phyloP scores from a whole-genome alignment of 2,329 filamentous ascomycete species.

The Aspergillus novofumigatus region DNA sequence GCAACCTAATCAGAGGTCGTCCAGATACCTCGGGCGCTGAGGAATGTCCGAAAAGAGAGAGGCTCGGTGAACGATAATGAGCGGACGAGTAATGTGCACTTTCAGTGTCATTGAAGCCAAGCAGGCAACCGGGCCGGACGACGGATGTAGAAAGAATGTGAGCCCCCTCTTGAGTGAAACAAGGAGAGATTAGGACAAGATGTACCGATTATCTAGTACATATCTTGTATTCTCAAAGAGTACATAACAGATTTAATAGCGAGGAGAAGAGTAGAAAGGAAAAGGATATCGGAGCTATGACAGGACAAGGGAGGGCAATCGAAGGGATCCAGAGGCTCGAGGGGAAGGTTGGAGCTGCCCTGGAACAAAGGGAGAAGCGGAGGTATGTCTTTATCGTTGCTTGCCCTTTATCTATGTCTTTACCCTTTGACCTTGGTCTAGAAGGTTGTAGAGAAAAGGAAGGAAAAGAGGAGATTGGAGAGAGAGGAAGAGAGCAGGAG shows the following conservation, averaged over 20 bases:
- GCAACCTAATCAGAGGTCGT: slow-evolving; percentile 26
- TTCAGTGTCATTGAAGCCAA: slow-evolving; percentile 25
- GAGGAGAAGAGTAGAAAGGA: slow-evolving; percentile 3
- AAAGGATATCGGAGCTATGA: neutral
- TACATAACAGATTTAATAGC: neutral
- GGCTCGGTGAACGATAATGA: slow-evolving; percentile 13
- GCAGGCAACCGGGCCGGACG: slow-evolving; percentile 12
- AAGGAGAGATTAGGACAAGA: neutral
- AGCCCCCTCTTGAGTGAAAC: neutral
- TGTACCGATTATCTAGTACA: neutral
- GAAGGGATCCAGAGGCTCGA: neutral
- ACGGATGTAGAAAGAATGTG: slow-evolving; percentile 3
- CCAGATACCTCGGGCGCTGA: slow-evolving; percentile 18
- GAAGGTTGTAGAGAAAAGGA: neutral
- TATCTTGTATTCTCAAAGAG: slow-evolving; percentile 6
- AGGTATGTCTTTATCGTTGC: neutral
- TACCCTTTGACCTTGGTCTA: neutral
- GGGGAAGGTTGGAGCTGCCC: neutral
- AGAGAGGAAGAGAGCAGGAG: neutral
- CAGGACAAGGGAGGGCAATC: neutral
- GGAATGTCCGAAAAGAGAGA: slow-evolving; percentile 27
- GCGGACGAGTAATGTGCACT: slow-evolving; percentile 18
- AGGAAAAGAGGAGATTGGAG: neutral
- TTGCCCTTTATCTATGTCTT: neutral
- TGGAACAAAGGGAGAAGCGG: neutral